A percentile compares a stretch with the other conserved stretches of the same genome.
Conservation (phyloP, 495 filamentous ascomycete species). For the Cryomyces minteri region DNA sequence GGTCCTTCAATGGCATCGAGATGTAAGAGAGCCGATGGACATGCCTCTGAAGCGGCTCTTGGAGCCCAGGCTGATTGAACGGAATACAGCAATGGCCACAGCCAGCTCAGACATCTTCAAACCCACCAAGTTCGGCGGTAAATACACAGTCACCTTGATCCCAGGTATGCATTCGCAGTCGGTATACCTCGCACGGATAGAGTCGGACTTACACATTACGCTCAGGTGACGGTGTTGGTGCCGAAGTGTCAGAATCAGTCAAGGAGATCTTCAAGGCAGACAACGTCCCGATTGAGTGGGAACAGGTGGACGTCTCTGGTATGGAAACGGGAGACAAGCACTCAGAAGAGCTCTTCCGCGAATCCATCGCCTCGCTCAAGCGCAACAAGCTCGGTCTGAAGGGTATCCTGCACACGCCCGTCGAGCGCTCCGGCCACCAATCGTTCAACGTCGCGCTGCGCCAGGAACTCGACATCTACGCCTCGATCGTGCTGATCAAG, state of each 20-base stretch:
- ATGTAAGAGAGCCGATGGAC: conserved; percentile 10
- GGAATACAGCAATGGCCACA: conserved; percentile 34
- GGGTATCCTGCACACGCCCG: conserved; percentile 90
- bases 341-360: conserved; percentile 83
- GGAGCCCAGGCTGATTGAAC: conserved; percentile 1
- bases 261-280: conserved; percentile 99
- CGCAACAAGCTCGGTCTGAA: conserved; percentile 97
- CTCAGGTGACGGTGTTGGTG: conserved; percentile 85
- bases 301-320: conserved; percentile 92
- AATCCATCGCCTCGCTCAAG: conserved; percentile 85
- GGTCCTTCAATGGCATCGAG: conserved; percentile 18
- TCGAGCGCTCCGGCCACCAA: conserved; percentile 92
- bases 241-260: conserved; percentile 92
- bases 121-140: conserved; percentile 97
- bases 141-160: conserved; percentile 97
- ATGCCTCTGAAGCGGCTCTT: background rate
- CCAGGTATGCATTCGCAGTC: conserved; percentile 38
- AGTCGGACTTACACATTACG: conserved; percentile 6
- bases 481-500: conserved; percentile 94
- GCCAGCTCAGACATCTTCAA: conserved; percentile 85
- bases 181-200: conserved; percentile 6
- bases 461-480: conserved; percentile 98
- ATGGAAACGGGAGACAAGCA: conserved; percentile 73
- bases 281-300: conserved; percentile 97
- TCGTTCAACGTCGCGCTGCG: conserved; percentile 98